phyloP scores from a whole-genome alignment of 2,329 filamentous ascomycete species.

The Botrytis pseudocinerea region DNA sequence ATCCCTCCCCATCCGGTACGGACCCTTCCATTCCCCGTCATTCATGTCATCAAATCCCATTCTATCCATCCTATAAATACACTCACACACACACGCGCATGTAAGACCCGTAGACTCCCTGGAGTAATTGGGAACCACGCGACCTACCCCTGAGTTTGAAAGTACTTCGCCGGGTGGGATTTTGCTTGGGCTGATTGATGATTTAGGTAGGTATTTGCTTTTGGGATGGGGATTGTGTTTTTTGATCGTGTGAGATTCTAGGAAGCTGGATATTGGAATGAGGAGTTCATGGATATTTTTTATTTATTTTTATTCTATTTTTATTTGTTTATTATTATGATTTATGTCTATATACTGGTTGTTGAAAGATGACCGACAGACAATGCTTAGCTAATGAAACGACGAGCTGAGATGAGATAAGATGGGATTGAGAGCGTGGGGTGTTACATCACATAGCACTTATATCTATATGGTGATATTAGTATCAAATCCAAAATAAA shows the following conservation, averaged over 20 bases:
- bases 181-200: background rate
- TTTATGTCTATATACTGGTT: background rate
- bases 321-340: background rate
- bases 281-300: too few species aligned
- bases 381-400: background rate
- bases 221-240: too few species aligned
- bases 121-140: background rate
- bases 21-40: background rate
- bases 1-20: background rate
- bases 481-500: background rate
- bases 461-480: background rate
- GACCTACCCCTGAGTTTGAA: background rate
- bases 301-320: too few species aligned
- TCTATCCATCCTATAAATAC: background rate
- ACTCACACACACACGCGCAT: background rate
- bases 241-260: background rate
- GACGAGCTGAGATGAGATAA: conserved; percentile 7
- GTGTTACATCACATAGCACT: background rate
- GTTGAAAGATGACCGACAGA: background rate
- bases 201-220: background rate
- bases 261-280: too few species aligned
- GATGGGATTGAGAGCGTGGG: conserved; percentile 14
- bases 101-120: background rate
- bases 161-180: background rate
- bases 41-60: background rate